These are phyloP conservation scores for Pythium chondricola DNA, from an alignment of 352 stramenopile genomes.

Conservation along the genomic window DNA sequence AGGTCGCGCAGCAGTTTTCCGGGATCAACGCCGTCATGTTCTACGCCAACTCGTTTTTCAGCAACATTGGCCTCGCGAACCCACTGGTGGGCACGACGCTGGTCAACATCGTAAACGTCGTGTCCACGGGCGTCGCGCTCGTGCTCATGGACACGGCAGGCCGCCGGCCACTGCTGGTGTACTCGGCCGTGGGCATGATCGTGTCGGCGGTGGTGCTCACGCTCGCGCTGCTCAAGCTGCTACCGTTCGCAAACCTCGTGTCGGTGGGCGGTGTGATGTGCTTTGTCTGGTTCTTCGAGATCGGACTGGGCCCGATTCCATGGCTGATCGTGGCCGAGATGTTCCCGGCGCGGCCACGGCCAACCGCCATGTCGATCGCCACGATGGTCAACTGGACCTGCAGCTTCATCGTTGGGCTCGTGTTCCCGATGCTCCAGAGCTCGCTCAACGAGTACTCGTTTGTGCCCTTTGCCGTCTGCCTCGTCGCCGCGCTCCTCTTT, in stretches of 20 bases:
- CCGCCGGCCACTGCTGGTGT: constrained; percentile 33
- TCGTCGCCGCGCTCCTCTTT: constrained; percentile 58
- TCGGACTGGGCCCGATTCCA: constrained; percentile 76
- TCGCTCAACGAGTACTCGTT: constrained; percentile 75
- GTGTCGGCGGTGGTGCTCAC: constrained; percentile 33
- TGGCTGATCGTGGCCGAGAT: constrained; percentile 93
- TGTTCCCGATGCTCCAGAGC: constrained; percentile 84
- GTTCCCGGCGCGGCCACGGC: constrained; percentile 86
- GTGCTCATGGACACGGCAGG: constrained; percentile 42
- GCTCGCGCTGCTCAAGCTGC: constrained; percentile 32
- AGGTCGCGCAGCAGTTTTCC: constrained; percentile 34
- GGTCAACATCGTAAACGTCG: constrained; percentile 33
- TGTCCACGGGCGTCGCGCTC: constrained; percentile 38
- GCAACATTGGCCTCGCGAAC: constrained; percentile 29
- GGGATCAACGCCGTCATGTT: constrained; percentile 50
- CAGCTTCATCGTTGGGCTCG: constrained; percentile 89
- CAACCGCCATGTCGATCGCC: constrained; percentile 67
- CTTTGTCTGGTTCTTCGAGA: constrained; percentile 51
- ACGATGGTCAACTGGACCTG: constrained; percentile 91
- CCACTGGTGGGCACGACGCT: constrained; percentile 31
- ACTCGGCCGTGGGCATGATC: constrained; percentile 38
- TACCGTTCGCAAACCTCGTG: constrained; percentile 36
- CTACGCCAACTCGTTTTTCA: constrained; percentile 42
- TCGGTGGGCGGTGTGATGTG: constrained; percentile 40
- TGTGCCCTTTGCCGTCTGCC: constrained; percentile 70